These are phyloP conservation scores for Apophysomyces elegans DNA, from an alignment of 371 early-diverging fungal species.

Conservation along the genomic window DNA sequence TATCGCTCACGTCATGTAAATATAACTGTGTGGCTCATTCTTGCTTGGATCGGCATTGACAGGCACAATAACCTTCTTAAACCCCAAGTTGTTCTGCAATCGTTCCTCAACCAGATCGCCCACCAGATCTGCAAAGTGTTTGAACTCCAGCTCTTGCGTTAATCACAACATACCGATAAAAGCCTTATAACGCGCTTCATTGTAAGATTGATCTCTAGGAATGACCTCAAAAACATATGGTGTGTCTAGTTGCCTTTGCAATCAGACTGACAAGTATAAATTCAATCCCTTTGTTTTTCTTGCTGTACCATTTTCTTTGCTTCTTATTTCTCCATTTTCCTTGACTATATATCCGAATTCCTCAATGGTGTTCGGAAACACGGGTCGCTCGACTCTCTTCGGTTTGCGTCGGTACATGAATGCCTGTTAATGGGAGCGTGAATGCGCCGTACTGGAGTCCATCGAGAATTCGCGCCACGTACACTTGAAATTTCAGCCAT, in stretches of 20 bases:
- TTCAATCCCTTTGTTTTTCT: neutral
- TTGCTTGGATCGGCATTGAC: conserved; percentile 34
- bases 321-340: conserved; percentile 42
- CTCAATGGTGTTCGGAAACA: conserved; percentile 40
- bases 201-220: conserved; percentile 42
- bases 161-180: conserved; percentile 37
- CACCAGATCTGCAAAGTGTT: conserved; percentile 30
- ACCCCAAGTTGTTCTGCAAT: conserved; percentile 30
- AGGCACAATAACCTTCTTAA: conserved; percentile 39
- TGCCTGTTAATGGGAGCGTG: too few species aligned
- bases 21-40: conserved; percentile 35
- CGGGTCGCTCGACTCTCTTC: conserved; percentile 25
- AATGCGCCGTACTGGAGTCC: too few species aligned
- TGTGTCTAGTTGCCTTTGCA: conserved; percentile 22
- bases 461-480: neutral
- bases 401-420: conserved; percentile 31
- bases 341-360: conserved; percentile 48
- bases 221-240: conserved; percentile 42
- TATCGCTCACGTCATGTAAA: conserved; percentile 46
- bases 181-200: conserved; percentile 44
- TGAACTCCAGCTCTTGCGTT: neutral
- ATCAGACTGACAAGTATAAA: neutral
- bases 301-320: conserved; percentile 27
- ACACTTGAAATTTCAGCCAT: neutral
- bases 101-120: conserved; percentile 41